A percentile compares a stretch with the other conserved stretches of the same genome.
phyloP scores from a whole-genome alignment of 2,329 filamentous ascomycete species.

The Phialophora verrucosa region DNA sequence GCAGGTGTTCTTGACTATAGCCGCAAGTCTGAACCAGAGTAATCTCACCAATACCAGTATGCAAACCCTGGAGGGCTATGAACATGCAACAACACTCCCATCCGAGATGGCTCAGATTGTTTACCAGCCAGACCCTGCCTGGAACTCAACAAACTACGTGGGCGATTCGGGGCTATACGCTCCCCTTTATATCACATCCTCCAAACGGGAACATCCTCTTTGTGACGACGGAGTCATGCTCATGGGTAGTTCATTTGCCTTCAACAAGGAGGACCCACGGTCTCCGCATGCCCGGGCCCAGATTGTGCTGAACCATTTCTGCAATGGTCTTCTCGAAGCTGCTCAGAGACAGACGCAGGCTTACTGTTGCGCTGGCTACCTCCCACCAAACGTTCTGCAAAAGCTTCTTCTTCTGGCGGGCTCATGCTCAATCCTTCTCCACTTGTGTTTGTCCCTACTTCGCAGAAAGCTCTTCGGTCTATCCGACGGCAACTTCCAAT shows the following conservation, averaged over 20 bases:
- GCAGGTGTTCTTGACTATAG: conserved; percentile 65
- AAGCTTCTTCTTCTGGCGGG: conserved; percentile 41
- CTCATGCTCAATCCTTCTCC: conserved; percentile 10
- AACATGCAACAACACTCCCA: conserved; percentile 2
- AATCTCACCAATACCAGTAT: not conserved
- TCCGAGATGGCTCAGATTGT: conserved; percentile 4
- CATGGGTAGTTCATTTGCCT: conserved; percentile 45
- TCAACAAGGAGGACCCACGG: conserved; percentile 58
- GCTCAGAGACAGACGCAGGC: conserved; percentile 54
- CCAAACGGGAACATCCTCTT: conserved; percentile 47
- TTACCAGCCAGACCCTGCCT: conserved; percentile 10
- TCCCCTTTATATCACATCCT: not conserved
- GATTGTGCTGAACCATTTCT: conserved; percentile 60
- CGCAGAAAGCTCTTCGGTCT: not conserved
- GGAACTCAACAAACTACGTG: conserved; percentile 6
- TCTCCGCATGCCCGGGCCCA: conserved; percentile 59
- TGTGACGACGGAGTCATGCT: conserved; percentile 52
- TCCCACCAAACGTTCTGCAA: conserved; percentile 26
- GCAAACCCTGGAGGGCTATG: not conserved
- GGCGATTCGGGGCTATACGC: not conserved
- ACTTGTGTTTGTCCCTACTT: conserved; percentile 8
- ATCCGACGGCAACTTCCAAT: not conserved
- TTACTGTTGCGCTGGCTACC: conserved; percentile 61
- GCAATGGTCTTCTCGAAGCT: conserved; percentile 55
- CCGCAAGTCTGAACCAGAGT: conserved; percentile 53